These are phyloP conservation scores for Oehlia diaphana DNA, from an alignment of 192 early-diverging fungal species.

Conservation along the genomic window DNA sequence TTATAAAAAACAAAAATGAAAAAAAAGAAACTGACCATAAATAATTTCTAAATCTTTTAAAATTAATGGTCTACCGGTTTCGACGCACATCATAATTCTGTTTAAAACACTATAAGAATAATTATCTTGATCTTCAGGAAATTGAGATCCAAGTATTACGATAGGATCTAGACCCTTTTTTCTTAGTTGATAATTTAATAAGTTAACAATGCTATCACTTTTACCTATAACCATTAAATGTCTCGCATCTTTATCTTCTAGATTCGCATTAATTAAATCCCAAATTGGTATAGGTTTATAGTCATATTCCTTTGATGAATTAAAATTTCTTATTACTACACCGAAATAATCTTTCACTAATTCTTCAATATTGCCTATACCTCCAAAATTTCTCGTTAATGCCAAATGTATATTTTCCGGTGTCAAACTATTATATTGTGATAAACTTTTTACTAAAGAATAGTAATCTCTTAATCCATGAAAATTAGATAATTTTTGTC, in stretches of 20 bases:
- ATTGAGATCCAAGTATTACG: constrained; percentile 27
- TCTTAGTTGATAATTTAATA: constrained; percentile 26
- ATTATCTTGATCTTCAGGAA: constrained; percentile 32
- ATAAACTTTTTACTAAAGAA: constrained; percentile 24
- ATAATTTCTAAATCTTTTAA: not conserved
- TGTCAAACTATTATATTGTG: not conserved
- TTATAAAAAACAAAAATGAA: not conserved
- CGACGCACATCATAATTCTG: constrained; percentile 32
- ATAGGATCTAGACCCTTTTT: constrained; percentile 21
- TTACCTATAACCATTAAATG: constrained; percentile 34
- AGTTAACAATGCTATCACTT: constrained; percentile 27
- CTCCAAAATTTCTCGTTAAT: constrained; percentile 28
- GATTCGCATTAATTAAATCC: constrained; percentile 18
- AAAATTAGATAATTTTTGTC: constrained; percentile 24
- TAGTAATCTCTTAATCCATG: constrained; percentile 31
- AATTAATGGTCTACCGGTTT: constrained; percentile 23
- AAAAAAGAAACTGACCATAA: not conserved
- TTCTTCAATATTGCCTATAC: constrained; percentile 4
- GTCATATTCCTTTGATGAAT: not conserved
- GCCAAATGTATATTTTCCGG: constrained; percentile 17
- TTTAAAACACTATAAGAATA: constrained; percentile 32
- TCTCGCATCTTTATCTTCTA: constrained; percentile 6
- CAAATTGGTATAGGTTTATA: constrained; percentile 25
- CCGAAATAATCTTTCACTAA: constrained; percentile 8
- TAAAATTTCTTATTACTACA: not conserved